Base-by-base conservation (phyloP, 148 eudicot genomes). In the Nepenthes mirabilis region DNA sequence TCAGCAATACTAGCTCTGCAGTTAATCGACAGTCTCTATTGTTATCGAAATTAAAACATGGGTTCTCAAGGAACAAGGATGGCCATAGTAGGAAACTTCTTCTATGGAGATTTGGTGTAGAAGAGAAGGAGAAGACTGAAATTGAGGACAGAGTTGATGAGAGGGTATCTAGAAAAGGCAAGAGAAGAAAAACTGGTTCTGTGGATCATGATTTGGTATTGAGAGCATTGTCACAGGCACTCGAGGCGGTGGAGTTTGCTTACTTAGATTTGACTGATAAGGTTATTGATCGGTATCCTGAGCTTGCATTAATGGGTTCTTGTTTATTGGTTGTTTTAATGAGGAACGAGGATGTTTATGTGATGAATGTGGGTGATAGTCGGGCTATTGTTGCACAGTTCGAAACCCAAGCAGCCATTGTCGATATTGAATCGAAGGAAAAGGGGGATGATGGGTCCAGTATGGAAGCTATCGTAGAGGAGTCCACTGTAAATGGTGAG, bases 241-340 rank as follows among this genome's bases (percentile, higher is more conserved):
- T 94, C 64, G 90, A 86, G 55, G 75, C 70, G 51, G 86, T 95
- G 10, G 99, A 94, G 72, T 63, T 75, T 58, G 95, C 83, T 32
- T 94, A 83, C 73, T 64, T 94, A 70, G 90, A 89, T 78, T 81
- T 94, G 93, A 94, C 97, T 0, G 91, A 94, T 66, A 94, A 77
- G 75, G 91, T 86, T 77, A 81, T 94, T 72, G 99, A 94, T 76
- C 85, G 75, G 59, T 76, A 89, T 73, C 97, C 99, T 1, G 99
- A 94, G 77, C 97, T 94, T 68, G 99, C 99, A 2, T 61, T 94
- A 64, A 94, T 94, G 99, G 99, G 99, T 76, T 94, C 99, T n/a
- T 94, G 99, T 80, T 82, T 94, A 68, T 75, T 94, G 75, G 99
- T 79, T 73, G 99, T 66, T 64, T 69, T 94, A 68, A 89, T 94